Evolutionary conservation across 805 yeast genomes (phyloP).

Genomic region (Dipodascus geniculatus): DNA sequence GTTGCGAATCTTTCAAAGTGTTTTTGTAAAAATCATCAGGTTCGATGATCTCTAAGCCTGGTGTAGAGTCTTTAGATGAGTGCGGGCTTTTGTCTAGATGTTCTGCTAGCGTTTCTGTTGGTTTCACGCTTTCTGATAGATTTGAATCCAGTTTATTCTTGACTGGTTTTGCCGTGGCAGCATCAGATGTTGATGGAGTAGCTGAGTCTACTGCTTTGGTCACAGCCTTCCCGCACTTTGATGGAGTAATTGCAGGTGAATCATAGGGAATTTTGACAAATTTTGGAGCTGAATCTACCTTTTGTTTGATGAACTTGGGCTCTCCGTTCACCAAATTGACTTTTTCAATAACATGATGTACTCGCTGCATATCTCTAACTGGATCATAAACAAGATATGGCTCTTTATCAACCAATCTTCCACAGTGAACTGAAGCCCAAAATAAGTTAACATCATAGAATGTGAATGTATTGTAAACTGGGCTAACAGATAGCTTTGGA

Average conservation of each 20-base stretch:
- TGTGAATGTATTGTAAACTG: background rate
- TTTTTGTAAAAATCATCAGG: too few species aligned
- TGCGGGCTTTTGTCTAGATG: too few species aligned
- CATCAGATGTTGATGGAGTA: background rate
- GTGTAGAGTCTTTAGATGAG: too few species aligned
- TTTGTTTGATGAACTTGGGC: background rate
- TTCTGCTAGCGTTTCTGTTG: too few species aligned
- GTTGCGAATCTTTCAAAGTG: too few species aligned
- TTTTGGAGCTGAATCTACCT: background rate
- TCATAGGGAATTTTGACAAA: background rate
- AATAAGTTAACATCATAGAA: background rate
- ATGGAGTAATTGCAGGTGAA: background rate
- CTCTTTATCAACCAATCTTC: background rate
- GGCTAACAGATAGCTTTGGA: background rate
- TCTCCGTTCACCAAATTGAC: background rate
- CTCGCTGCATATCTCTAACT: background rate
- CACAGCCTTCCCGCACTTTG: background rate
- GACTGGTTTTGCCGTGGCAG: background rate
- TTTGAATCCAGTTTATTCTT: too few species aligned
- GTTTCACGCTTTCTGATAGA: too few species aligned
- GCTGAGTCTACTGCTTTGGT: background rate
- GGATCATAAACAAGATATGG: background rate
- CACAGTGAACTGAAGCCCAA: background rate
- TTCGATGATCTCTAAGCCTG: too few species aligned
- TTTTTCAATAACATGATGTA: background rate